Evolutionary conservation across 805 yeast species (phyloP).

Genomic region (Lipomyces sp.): DNA sequence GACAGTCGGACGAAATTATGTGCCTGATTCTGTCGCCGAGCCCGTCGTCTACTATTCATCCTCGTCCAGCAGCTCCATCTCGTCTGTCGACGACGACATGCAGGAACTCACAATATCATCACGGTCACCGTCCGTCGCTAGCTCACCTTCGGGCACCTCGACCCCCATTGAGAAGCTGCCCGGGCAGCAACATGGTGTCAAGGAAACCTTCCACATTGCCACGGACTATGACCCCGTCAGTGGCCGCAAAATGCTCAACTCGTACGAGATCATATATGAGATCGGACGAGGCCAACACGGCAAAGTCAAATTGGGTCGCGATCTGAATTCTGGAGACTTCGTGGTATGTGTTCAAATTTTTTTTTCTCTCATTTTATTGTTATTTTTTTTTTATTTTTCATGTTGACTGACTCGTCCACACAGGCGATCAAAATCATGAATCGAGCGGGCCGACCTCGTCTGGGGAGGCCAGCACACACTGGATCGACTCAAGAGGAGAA

Average conservation of each 20-base stretch:
- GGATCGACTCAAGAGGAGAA: constrained; percentile 60
- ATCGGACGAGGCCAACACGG: constrained; percentile 98
- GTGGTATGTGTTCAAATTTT: constrained; percentile 21
- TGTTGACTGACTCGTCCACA: neutral
- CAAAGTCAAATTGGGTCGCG: constrained; percentile 88
- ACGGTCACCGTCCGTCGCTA: constrained; percentile 8
- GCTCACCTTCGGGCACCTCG: constrained; percentile 14
- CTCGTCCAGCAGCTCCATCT: constrained; percentile 5
- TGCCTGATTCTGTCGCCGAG: neutral
- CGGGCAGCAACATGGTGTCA: constrained; percentile 48
- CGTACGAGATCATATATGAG: constrained; percentile 83
- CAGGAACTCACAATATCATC: constrained; percentile 20
- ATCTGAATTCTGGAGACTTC: constrained; percentile 48
- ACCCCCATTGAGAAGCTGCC: constrained; percentile 1
- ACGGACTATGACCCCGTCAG: constrained; percentile 87
- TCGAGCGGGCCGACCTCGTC: constrained; percentile 55
- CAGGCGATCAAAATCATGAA: constrained; percentile 86
- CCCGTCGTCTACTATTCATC: constrained; percentile 7
- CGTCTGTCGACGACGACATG: neutral
- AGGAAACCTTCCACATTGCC: constrained; percentile 75
- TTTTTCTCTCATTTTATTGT: neutral
- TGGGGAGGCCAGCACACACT: constrained; percentile 43
- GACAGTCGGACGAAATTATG: neutral
- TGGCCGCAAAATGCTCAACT: constrained; percentile 75
- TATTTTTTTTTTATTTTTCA: neutral